Evolutionary conservation across 495 filamentous ascomycete genomes (phyloP).

Genomic region (Aspergillus cristatus): DNA sequence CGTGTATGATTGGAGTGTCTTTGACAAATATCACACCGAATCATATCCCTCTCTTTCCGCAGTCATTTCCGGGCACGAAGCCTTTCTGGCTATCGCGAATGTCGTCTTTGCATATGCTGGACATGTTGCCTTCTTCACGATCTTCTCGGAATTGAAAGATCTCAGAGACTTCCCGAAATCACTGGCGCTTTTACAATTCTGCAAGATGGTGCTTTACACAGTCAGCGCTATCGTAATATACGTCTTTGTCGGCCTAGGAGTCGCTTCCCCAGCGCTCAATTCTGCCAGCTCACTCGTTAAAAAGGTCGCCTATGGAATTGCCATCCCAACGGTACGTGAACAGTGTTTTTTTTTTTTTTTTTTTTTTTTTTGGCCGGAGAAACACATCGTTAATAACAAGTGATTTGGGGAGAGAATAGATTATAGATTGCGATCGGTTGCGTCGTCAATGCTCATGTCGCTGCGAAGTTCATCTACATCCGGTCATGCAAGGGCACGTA

Average conservation of each 20-base stretch:
- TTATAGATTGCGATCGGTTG: conserved; percentile 43
- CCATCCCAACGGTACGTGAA: conserved; percentile 44
- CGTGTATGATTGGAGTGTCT: conserved; percentile 55
- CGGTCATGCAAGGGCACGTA: conserved; percentile 39
- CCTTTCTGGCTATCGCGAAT: conserved; percentile 30
- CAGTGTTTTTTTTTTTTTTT: conserved; percentile 39
- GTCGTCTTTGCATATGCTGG: conserved; percentile 38
- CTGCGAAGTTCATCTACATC: conserved; percentile 50
- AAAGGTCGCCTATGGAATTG: conserved; percentile 63
- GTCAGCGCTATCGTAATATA: conserved; percentile 59
- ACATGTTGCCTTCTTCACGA: conserved; percentile 58
- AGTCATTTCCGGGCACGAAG: conserved; percentile 27
- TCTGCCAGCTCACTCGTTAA: conserved; percentile 47
- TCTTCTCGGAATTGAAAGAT: conserved; percentile 61
- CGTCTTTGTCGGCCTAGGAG: conserved; percentile 51
- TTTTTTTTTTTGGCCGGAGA: too few relatives aligned
- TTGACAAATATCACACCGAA: conserved; percentile 19
- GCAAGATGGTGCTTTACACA: conserved; percentile 57
- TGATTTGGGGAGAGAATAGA: conserved; percentile 53
- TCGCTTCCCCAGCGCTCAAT: conserved; percentile 57
- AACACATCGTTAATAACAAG: conserved; percentile 22
- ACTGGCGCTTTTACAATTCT: conserved; percentile 46
- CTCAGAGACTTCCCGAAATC: conserved; percentile 54
- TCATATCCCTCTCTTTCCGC: conserved; percentile 32
- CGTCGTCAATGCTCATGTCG: conserved; percentile 54